phyloP scores from a whole-genome alignment of 2,329 filamentous ascomycete species.

The Sordariomycetes sp. region DNA sequence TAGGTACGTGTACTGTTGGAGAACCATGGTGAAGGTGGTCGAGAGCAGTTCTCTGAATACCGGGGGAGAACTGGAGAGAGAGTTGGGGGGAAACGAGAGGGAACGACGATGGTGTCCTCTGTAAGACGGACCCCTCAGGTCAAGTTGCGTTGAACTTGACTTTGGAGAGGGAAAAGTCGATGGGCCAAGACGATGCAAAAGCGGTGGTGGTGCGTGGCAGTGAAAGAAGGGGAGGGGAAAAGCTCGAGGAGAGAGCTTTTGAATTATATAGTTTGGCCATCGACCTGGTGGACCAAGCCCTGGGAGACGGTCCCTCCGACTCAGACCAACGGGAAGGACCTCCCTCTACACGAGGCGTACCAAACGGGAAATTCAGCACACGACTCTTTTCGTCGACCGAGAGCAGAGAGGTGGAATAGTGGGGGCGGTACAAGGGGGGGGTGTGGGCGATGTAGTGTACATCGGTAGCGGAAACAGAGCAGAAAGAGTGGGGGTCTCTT shows the following conservation, averaged over 20 bases:
- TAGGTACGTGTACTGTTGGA: conserved; percentile 50
- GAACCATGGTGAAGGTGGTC: conserved; percentile 6
- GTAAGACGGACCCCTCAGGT: background rate
- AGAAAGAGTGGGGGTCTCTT: background rate
- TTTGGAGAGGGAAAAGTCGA: background rate
- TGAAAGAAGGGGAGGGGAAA: background rate
- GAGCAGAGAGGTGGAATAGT: background rate
- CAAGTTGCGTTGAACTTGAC: background rate
- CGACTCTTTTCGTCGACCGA: background rate
- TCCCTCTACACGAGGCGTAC: background rate
- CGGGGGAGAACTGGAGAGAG: background rate
- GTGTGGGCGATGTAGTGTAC: background rate
- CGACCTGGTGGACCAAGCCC: background rate
- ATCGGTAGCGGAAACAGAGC: background rate
- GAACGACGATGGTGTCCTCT: background rate
- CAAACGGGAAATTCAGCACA: background rate
- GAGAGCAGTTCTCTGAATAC: background rate
- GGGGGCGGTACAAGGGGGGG: background rate
- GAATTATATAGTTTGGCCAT: background rate
- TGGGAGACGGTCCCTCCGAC: background rate
- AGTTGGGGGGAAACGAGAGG: background rate
- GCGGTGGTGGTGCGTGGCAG: background rate
- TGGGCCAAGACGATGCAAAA: background rate
- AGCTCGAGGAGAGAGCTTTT: background rate
- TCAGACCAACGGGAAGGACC: background rate